A percentile compares a stretch with the other conserved stretches of the same genome.
These are phyloP conservation scores for Teunomyces cretensis DNA, from an alignment of 805 yeast species.

Conservation along the genomic window DNA sequence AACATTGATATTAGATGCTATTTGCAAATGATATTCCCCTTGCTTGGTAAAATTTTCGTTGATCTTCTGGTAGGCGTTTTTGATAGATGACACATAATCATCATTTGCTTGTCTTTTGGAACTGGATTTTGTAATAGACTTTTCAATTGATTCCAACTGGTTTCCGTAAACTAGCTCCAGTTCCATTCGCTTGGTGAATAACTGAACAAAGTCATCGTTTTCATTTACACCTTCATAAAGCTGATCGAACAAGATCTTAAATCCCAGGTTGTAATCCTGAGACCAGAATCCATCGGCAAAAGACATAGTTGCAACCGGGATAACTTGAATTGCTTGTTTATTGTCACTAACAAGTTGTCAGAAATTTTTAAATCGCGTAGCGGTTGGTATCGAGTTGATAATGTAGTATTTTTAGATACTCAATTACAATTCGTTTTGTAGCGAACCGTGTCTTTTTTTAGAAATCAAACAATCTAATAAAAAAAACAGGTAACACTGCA, in stretches of 20 bases:
- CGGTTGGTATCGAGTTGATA: neutral
- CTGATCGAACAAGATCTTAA: conserved; percentile 50
- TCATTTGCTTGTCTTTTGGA: conserved; percentile 44
- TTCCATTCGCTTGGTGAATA: conserved; percentile 70
- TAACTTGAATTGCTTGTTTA: neutral
- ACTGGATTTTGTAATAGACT: conserved; percentile 40
- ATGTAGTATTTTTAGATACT: neutral
- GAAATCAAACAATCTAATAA: neutral
- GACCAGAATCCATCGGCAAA: conserved; percentile 82
- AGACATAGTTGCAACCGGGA: conserved; percentile 34
- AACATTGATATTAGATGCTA: conserved; percentile 59
- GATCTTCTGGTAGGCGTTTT: conserved; percentile 60
- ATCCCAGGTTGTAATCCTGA: conserved; percentile 57
- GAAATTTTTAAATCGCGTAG: neutral
- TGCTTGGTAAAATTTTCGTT: conserved; percentile 54
- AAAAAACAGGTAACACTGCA: too few relatives aligned
- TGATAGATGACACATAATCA: conserved; percentile 63
- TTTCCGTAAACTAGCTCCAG: conserved; percentile 67
- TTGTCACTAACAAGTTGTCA: neutral
- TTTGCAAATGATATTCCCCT: conserved; percentile 56
- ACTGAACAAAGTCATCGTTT: conserved; percentile 63
- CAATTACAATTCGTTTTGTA: neutral
- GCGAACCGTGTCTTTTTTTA: neutral
- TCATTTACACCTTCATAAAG: conserved; percentile 65
- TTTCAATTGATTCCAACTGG: conserved; percentile 44